Percentiles rank a stretch among this genome's conserved stretches.
These are phyloP conservation scores for Penicillium sp. DNA, from an alignment of 2,329 filamentous ascomycete species.

Conservation along the genomic window DNA sequence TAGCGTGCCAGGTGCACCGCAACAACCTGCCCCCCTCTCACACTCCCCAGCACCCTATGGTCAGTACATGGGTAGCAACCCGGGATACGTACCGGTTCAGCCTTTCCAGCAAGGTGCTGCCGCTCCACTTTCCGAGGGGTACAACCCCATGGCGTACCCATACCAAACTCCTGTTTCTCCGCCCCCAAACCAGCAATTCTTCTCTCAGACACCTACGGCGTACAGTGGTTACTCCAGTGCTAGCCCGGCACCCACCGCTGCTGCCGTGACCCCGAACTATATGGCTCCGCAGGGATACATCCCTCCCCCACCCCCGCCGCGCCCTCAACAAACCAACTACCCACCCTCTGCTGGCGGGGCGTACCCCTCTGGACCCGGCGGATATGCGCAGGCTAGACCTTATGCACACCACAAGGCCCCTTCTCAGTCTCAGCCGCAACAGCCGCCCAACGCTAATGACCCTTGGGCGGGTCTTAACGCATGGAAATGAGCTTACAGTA, in stretches of 20 bases:
- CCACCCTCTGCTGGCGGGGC: constrained; percentile 54
- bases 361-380: constrained; percentile 61
- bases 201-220: constrained; percentile 42
- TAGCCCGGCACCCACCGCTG: constrained; percentile 39
- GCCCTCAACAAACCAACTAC: constrained; percentile 60
- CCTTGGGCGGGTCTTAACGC: constrained; percentile 74
- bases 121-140: constrained; percentile 50
- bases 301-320: constrained; percentile 70
- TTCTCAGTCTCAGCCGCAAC: constrained; percentile 43
- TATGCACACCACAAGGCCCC: constrained; percentile 47
- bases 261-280: constrained; percentile 46
- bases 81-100: constrained; percentile 40
- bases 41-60: constrained; percentile 47
- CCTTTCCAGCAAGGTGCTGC: constrained; percentile 52
- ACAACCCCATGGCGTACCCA: constrained; percentile 60
- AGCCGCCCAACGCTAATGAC: constrained; percentile 54
- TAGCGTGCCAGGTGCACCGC: constrained; percentile 32
- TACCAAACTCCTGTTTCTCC: constrained; percentile 50
- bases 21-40: constrained; percentile 39
- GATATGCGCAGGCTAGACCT: constrained; percentile 60
- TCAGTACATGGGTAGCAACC: constrained; percentile 39
- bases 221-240: constrained; percentile 44
- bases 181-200: constrained; percentile 51
- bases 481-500: constrained; percentile 61
- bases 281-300: constrained; percentile 67